A percentile compares a stretch with the other conserved stretches of the same genome.
Evolutionary conservation across 495 filamentous ascomycete species (phyloP).

Genomic region (Mytilinidion resinicola): DNA sequence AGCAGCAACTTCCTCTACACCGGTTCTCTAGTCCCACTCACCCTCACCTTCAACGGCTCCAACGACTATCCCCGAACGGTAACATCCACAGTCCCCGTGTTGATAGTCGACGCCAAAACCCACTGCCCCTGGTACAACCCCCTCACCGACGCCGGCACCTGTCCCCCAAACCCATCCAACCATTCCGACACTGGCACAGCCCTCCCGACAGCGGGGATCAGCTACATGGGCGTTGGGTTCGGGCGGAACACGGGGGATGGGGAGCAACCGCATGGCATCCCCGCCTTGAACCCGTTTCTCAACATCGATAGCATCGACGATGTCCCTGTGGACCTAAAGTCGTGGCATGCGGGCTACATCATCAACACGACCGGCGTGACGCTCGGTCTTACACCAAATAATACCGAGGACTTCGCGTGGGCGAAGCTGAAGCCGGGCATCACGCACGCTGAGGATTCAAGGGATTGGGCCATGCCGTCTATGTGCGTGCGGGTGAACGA

Average conservation of each 20-base stretch:
- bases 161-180: constrained; percentile 7
- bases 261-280: neutral
- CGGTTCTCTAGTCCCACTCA: constrained; percentile 12
- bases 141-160: constrained; percentile 2
- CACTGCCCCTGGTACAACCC: constrained; percentile 21
- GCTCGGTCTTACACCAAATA: constrained; percentile 11
- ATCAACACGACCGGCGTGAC: constrained; percentile 10
- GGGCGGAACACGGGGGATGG: constrained; percentile 10
- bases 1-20: constrained; percentile 16
- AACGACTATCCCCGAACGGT: neutral
- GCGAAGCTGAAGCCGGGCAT: constrained; percentile 4
- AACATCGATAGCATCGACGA: constrained; percentile 13
- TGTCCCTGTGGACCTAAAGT: neutral
- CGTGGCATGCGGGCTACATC: constrained; percentile 6
- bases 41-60: constrained; percentile 12
- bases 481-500: constrained; percentile 13
- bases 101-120: constrained; percentile 14
- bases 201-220: constrained; percentile 8
- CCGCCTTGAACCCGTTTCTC: constrained; percentile 14
- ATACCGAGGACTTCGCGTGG: constrained; percentile 9
- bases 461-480: constrained; percentile 19
- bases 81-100: constrained; percentile 10
- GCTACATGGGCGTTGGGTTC: constrained; percentile 25
- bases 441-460: constrained; percentile 5
- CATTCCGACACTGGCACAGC: neutral